These are phyloP conservation scores for Cladophialophora exuberans DNA, from an alignment of 2,329 filamentous ascomycete genomes.

Conservation along the genomic window DNA sequence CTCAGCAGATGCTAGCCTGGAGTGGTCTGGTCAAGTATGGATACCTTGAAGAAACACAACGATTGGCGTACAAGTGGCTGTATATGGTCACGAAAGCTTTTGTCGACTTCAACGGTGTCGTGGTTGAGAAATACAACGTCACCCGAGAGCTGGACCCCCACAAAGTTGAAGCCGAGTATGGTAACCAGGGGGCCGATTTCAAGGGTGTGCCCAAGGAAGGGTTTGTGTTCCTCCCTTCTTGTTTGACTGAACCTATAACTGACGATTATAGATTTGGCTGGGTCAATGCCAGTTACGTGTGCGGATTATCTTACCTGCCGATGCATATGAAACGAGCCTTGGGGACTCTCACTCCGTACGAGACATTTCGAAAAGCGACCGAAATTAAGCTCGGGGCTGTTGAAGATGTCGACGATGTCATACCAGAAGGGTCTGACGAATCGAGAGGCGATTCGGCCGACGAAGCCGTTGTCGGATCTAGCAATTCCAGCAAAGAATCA, in stretches of 20 bases:
- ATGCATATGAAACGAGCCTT: constrained; percentile 88
- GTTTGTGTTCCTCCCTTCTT: constrained; percentile 59
- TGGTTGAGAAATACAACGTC: constrained; percentile 99
- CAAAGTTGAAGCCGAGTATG: constrained; percentile 94
- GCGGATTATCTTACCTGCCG: constrained; percentile 84
- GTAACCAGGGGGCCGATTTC: constrained; percentile 93
- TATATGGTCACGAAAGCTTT: constrained; percentile 99
- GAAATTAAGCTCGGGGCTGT: constrained; percentile 32
- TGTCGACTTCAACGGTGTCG: constrained; percentile 96
- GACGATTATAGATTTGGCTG: constrained; percentile 76
- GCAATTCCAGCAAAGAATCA: constrained; percentile 16
- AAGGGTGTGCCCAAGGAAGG: constrained; percentile 95
- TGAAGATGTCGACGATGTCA: constrained; percentile 24
- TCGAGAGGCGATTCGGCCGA: constrained; percentile 24
- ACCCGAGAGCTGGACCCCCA: constrained; percentile 88
- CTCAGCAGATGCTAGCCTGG: constrained; percentile 98
- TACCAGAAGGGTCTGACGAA: constrained; percentile 30
- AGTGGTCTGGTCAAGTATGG: constrained; percentile 88
- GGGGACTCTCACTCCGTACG: constrained; percentile 83
- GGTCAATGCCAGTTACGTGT: constrained; percentile 98
- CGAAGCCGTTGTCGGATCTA: constrained; percentile 13
- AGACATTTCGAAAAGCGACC: constrained; percentile 74
- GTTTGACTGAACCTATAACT: background rate
- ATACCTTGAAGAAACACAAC: constrained; percentile 85
- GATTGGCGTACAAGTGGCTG: constrained; percentile 92